Evolutionary conservation across 805 yeast species (phyloP).

Genomic region (Wickerhamiella azyma): DNA sequence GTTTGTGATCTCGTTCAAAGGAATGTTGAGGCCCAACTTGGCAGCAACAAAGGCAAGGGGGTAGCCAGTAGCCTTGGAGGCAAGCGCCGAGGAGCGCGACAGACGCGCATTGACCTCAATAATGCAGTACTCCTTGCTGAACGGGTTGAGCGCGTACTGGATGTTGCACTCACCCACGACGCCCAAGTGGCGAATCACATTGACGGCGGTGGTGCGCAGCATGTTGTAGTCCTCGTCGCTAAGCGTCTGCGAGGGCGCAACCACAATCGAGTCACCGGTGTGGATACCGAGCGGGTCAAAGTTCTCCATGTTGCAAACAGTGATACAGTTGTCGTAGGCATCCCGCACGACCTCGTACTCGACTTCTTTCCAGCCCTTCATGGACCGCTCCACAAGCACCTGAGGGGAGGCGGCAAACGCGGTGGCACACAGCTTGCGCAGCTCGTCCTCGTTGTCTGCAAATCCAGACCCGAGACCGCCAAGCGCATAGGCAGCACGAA

Average conservation of each 20-base stretch:
- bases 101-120: constrained; percentile 97
- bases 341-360: constrained; percentile 99
- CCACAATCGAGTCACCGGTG: constrained; percentile 97
- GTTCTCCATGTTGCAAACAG: constrained; percentile 98
- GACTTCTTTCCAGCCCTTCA: constrained; percentile 99
- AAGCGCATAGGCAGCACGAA: constrained; percentile 92
- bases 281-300: constrained; percentile 97
- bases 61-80: constrained; percentile 97
- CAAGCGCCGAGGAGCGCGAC: constrained; percentile 96
- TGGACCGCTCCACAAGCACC: constrained; percentile 84
- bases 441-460: constrained; percentile 75
- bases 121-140: constrained; percentile 87
- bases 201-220: constrained; percentile 95
- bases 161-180: constrained; percentile 99
- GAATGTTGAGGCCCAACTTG: constrained; percentile 83
- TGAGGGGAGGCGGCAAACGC: constrained; percentile 96
- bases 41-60: constrained; percentile 98
- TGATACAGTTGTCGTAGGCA: constrained; percentile 91
- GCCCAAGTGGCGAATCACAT: constrained; percentile 91
- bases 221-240: constrained; percentile 95
- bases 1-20: constrained; percentile 81
- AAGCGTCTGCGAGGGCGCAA: constrained; percentile 95
- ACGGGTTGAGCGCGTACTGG: constrained; percentile 91
- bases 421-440: constrained; percentile 69
- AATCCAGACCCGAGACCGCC: constrained; percentile 99